Evolutionary conservation across 805 yeast genomes (phyloP).

Genomic region (Ogataea philodendri): DNA sequence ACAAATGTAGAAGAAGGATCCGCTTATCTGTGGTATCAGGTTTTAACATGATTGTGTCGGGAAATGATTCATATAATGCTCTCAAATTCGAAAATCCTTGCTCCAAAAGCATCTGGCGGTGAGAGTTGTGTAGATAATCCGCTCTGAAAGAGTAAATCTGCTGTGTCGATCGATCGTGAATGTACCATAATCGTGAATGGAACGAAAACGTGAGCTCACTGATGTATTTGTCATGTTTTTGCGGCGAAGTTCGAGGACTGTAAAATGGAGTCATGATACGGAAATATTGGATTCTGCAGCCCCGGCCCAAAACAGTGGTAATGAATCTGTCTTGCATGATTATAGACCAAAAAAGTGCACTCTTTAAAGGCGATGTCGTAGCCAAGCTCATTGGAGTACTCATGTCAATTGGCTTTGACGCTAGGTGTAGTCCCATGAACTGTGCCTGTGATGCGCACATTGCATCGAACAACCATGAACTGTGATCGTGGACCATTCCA

Average conservation of each 20-base stretch:
- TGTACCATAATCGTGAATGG: conserved; percentile 34
- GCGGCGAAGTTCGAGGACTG: conserved; percentile 16
- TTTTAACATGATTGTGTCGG: conserved; percentile 14
- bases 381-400: conserved; percentile 5
- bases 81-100: conserved; percentile 30
- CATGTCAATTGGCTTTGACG: neutral
- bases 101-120: conserved; percentile 29
- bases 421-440: conserved; percentile 18
- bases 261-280: conserved; percentile 33
- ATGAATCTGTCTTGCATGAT: conserved; percentile 34
- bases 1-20: conserved; percentile 30
- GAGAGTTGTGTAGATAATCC: conserved; percentile 34
- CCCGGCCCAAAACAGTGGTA: conserved; percentile 36
- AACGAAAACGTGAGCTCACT: conserved; percentile 29
- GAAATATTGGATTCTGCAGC: conserved; percentile 35
- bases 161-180: conserved; percentile 32
- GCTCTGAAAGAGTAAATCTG: conserved; percentile 37
- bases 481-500: conserved; percentile 35
- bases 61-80: conserved; percentile 26
- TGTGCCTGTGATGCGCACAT: conserved; percentile 34
- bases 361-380: conserved; percentile 20
- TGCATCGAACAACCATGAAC: conserved; percentile 35
- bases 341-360: conserved; percentile 34
- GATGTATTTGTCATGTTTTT: conserved; percentile 11
- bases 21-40: conserved; percentile 20